A percentile compares a stretch with the other conserved stretches of the same genome.
Evolutionary conservation across 2,329 filamentous ascomycete species (phyloP).

Genomic region (Lasiodiplodia gonubiensis): DNA sequence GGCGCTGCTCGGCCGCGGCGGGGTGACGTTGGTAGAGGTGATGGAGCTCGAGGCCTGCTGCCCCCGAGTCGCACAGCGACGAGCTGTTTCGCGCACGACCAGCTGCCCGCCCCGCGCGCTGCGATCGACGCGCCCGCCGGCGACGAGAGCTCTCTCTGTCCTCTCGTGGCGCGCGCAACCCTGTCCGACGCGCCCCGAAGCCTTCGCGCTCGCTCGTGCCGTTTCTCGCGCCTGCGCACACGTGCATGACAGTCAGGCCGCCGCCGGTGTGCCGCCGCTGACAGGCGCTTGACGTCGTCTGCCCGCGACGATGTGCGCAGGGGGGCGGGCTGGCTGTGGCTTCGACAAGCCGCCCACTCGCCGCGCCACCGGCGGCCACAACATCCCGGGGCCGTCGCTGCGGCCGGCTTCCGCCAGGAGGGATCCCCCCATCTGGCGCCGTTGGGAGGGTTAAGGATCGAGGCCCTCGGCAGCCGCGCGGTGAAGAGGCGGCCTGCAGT

Average conservation of each 20-base stretch:
- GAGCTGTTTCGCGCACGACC: slow-evolving; percentile 21
- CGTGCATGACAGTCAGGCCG: slow-evolving; percentile 21
- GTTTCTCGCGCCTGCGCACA: slow-evolving; percentile 8
- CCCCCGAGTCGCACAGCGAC: slow-evolving; percentile 11
- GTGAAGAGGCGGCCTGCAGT: not conserved
- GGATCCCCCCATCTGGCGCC: not conserved
- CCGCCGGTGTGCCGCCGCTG: slow-evolving; percentile 20
- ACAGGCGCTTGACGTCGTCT: slow-evolving; percentile 27
- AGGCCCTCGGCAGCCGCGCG: slow-evolving; percentile 12
- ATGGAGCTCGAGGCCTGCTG: slow-evolving; percentile 17
- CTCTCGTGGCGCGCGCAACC: slow-evolving; percentile 22
- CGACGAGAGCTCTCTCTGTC: not conserved
- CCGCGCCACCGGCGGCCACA: not conserved
- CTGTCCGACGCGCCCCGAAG: slow-evolving; percentile 18
- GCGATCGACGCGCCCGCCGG: slow-evolving; percentile 14
- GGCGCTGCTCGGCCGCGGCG: slow-evolving; percentile 13
- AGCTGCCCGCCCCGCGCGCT: slow-evolving; percentile 15
- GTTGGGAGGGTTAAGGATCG: slow-evolving; percentile 8
- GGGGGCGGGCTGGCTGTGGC: slow-evolving; percentile 1
- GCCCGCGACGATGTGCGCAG: slow-evolving; percentile 19
- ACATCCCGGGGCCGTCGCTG: slow-evolving; percentile 11
- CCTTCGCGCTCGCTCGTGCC: slow-evolving; percentile 20
- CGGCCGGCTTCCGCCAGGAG: not conserved
- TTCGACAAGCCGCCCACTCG: not conserved
- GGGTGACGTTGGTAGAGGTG: slow-evolving; percentile 22